These are phyloP conservation scores for Solidago caesia DNA, from an alignment of 129 eudicot species.

Conservation along the genomic window DNA sequence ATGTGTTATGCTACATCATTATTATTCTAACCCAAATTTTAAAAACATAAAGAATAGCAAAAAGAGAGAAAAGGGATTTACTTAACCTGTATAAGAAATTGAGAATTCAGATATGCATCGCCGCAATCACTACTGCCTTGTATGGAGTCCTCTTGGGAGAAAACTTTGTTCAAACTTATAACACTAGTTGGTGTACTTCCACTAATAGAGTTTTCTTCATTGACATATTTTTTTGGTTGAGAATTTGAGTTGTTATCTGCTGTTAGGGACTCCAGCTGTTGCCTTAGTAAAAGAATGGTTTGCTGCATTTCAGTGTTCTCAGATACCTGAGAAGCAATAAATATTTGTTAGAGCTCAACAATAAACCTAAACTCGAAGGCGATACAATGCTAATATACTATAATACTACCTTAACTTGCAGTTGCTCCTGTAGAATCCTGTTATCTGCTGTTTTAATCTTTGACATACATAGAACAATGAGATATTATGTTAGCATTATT, in stretches of 20 bases:
- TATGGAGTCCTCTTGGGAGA: constrained; percentile 49
- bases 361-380: neutral
- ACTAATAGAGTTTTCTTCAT: constrained; percentile 46
- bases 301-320: constrained; percentile 85
- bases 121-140: constrained; percentile 42
- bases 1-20: neutral
- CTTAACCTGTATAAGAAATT: constrained; percentile 64
- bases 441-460: constrained; percentile 87
- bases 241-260: constrained; percentile 36
- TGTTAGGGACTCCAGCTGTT: constrained; percentile 54
- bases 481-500: constrained; percentile 22
- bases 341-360: constrained; percentile 11
- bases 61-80: constrained; percentile 6
- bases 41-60: neutral
- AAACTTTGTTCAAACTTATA: constrained; percentile 64
- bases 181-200: constrained; percentile 76
- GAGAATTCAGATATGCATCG: constrained; percentile 49
- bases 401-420: constrained; percentile 61
- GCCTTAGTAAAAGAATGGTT: constrained; percentile 63
- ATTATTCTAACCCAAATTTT: neutral
- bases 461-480: constrained; percentile 16
- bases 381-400: neutral
- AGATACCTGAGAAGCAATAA: constrained; percentile 41
- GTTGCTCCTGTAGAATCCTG: constrained; percentile 83
- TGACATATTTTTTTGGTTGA: constrained; percentile 23